Percentiles rank a stretch among this genome's conserved stretches.
phyloP scores from a whole-genome alignment of 768 basidiomycete species.

The Boletus tylopilopsis region DNA sequence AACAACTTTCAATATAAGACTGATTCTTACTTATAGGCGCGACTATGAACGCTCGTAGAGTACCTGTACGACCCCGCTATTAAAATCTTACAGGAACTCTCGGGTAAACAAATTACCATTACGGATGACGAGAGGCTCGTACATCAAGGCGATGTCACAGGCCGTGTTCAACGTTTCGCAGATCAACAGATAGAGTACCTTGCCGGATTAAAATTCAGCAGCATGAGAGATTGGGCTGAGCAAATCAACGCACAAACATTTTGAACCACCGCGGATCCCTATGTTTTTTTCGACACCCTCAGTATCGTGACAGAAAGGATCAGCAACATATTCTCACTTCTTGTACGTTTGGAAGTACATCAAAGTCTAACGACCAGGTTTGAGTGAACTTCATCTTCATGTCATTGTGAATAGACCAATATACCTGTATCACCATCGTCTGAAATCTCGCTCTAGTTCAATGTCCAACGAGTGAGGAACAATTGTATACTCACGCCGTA shows the following conservation, averaged over 20 bases:
- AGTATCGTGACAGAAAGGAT: too few relatives aligned
- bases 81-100: background rate
- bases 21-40: slow-evolving; percentile 1
- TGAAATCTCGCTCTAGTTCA: background rate
- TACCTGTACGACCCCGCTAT: slow-evolving; percentile 29
- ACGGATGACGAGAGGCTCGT: slow-evolving; percentile 42
- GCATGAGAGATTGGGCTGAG: background rate
- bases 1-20: slow-evolving; percentile 9
- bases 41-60: background rate
- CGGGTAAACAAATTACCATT: slow-evolving; percentile 34
- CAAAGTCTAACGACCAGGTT: slow-evolving; percentile 31
- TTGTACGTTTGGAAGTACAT: slow-evolving; percentile 44
- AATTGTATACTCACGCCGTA: slow-evolving; percentile 10
- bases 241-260: slow-evolving; percentile 33
- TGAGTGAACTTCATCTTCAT: background rate
- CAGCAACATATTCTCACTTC: slow-evolving; percentile 19
- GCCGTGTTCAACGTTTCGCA: slow-evolving; percentile 46
- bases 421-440: slow-evolving; percentile 10
- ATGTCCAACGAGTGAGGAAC: background rate
- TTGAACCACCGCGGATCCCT: slow-evolving; percentile 48
- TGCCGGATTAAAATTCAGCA: background rate
- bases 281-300: background rate
- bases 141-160: slow-evolving; percentile 46
- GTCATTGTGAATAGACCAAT: background rate
- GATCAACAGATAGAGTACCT: slow-evolving; percentile 42